Evolutionary conservation across 495 filamentous ascomycete species (phyloP), one percentile per base, ranked within the genome.

Genomic region (Aspergillus olivimuriae): DNA sequence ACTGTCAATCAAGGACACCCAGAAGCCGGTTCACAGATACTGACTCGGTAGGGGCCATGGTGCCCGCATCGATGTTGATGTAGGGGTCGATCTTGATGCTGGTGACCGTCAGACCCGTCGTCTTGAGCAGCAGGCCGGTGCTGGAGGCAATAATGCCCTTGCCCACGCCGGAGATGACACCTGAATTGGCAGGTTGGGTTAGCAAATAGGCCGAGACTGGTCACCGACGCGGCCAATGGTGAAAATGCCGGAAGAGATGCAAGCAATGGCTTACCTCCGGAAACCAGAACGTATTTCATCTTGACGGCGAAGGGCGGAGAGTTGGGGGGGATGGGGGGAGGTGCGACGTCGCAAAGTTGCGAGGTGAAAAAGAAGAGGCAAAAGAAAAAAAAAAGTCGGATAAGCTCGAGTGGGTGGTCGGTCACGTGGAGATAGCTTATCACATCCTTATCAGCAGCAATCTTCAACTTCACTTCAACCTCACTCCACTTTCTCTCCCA

Each of bases 211-310:
- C 35, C 30, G n/a, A n/a, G n/a, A 23, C 7, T 22, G 4, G 15
- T 9, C 16, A 34, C 4, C 14, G 12, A 12, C 17, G 17, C 17
- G 16, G 14, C 4, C 14, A n/a, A 23, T 23, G 17, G 15, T 48
- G 12, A 35, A n/a, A n/a, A n/a, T n/a, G 31, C n/a, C 22, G 14
- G 2, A 28, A 15, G 17, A 26, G 32, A 9, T 2, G 33, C n/a
- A 15, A 36, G 28, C 16, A 35, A 22, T 8, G 2, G 66, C 74
- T 59, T 55, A 79, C 83, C 85, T 76, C 86, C 86, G 48, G 83
- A 86, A 23, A 90, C 86, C 34, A 91, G 70, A 62, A 89, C 82
- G 68, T 87, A 88, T 70, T 89, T 88, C 84, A 89, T 90, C 47
- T 68, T 80, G 64, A 46, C 60, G 32, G 31, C 24, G 24, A 28